Evolutionary conservation across 306 rosid genomes (phyloP), one percentile per base, ranked within the genome.

Genomic region (Comarum palustre): DNA sequence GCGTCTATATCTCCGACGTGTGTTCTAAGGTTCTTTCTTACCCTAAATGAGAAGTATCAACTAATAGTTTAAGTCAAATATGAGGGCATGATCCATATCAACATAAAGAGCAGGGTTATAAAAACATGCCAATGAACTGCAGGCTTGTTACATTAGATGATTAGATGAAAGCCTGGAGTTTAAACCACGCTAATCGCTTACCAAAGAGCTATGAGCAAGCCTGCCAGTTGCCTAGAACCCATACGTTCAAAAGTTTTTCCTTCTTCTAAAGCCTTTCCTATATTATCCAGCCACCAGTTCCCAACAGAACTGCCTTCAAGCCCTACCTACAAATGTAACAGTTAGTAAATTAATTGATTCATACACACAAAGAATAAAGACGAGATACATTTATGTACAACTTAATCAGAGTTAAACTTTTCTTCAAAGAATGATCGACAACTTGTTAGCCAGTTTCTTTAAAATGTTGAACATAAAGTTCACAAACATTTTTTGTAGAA

Each of bases 181-280:
- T n/a, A 0, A 3, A 12, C 32, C 34, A 81, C 72, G 22, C 64
- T 50, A 73, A 68, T 70, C 60, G 73, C 96, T 82, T 72, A 95
- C 99, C 99, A 95, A 38, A 95, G 97, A 84, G 99, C 88, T 73
- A 95, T 87, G 75, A 95, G 96, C 96, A 95, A 88, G 81, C 97
- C 97, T n/a, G 96, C 99, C 36, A 95, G 87, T 79, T 95, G 99
- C 80, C 99, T 87, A 63, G 99, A 95, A 70, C 99, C 99, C 97
- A 95, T 90, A 27, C 97, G 96, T 83, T 95, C 99, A 72, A 95
- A 95, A 68, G 86, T 82, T 83, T 83, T 86, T 68, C 93, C 91
- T 82, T 91, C 97, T 67, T 90, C 97, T 70, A 95, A 78, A 66
- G 96, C 91, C 89, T 90, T 95, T 72, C 99, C 99, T 61, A 95